Conservation (phyloP, 805 yeast species). For the Candida coleopterorum region DNA sequence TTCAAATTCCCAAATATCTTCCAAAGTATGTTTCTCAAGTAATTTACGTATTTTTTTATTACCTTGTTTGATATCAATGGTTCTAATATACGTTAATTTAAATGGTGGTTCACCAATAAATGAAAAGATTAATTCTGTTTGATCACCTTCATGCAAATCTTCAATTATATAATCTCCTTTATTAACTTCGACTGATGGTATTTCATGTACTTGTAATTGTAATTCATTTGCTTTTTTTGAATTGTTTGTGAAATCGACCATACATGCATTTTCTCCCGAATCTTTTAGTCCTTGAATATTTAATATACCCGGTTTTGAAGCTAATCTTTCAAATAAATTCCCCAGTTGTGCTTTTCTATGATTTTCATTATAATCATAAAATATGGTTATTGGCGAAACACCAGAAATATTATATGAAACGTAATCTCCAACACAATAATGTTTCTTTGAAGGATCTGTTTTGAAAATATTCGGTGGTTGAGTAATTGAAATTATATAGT, state of each 20-base stretch:
- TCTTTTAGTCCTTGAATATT: conserved; percentile 67
- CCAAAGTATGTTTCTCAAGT: conserved; percentile 55
- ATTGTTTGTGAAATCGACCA: conserved; percentile 48
- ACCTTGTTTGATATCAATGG: conserved; percentile 35
- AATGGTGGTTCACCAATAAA: conserved; percentile 92
- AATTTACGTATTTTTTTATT: conserved; percentile 20
- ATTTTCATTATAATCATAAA: conserved; percentile 66
- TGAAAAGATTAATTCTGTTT: conserved; percentile 77
- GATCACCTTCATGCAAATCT: conserved; percentile 92
- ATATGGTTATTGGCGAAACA: conserved; percentile 70
- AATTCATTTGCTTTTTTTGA: conserved; percentile 29
- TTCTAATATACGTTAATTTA: conserved; percentile 76
- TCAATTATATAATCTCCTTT: conserved; percentile 73
- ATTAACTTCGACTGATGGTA: conserved; percentile 75
- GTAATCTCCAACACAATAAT: conserved; percentile 91
- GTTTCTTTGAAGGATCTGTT: conserved; percentile 14
- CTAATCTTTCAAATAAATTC: conserved; percentile 54
- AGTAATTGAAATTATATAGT: conserved; percentile 56
- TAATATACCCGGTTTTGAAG: conserved; percentile 77
- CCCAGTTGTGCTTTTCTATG: conserved; percentile 53
- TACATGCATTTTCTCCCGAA: conserved; percentile 65
- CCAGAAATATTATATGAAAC: conserved; percentile 75
- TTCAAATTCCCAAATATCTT: conserved; percentile 65
- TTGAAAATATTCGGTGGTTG: conserved; percentile 68
- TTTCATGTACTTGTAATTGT: conserved; percentile 36